Conservation (phyloP, 257 asterid genomes). For the Galeopsis tetrahit region DNA sequence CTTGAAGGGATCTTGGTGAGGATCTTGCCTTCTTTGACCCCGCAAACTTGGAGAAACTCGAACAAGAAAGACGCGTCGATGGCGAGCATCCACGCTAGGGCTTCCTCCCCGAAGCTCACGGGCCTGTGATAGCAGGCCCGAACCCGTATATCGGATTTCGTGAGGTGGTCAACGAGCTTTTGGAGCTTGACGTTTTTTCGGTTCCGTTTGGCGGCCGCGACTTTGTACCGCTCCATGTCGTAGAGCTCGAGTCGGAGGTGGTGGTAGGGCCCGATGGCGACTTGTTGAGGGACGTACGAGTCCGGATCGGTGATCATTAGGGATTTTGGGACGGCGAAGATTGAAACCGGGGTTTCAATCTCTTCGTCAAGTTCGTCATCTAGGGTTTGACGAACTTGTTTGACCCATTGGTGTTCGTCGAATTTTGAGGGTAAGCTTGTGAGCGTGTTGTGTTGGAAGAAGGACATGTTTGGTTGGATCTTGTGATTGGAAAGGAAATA, state of each 20-base stretch:
- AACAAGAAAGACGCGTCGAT: slow-evolving; percentile 59
- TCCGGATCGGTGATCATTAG: slow-evolving; percentile 36
- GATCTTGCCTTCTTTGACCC: slow-evolving; percentile 40
- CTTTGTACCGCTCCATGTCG: slow-evolving; percentile 67
- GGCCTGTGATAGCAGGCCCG: slow-evolving; percentile 60
- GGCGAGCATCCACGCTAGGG: slow-evolving; percentile 71
- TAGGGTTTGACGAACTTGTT: slow-evolving; percentile 51
- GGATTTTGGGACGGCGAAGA: slow-evolving; percentile 57
- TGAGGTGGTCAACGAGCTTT: slow-evolving; percentile 38
- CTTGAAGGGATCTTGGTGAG: slow-evolving; percentile 42
- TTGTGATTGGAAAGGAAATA: neutral
- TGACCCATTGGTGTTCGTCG: slow-evolving; percentile 59
- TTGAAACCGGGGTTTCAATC: slow-evolving; percentile 49
- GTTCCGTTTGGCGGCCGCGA: slow-evolving; percentile 54
- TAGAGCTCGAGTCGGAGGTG: slow-evolving; percentile 45
- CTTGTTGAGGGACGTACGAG: slow-evolving; percentile 56
- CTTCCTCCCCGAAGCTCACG: slow-evolving; percentile 41
- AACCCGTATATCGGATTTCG: slow-evolving; percentile 40
- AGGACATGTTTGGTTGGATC: slow-evolving; percentile 31
- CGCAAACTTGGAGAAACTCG: slow-evolving; percentile 57
- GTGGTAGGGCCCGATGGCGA: slow-evolving; percentile 72
- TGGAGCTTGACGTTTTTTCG: slow-evolving; percentile 43
- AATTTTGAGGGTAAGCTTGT: slow-evolving; percentile 41
- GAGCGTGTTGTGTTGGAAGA: slow-evolving; percentile 36
- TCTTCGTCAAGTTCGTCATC: slow-evolving; percentile 59